Evolutionary conservation across 2,329 filamentous ascomycete genomes (phyloP).

Genomic region (Ascosphaera apis): DNA sequence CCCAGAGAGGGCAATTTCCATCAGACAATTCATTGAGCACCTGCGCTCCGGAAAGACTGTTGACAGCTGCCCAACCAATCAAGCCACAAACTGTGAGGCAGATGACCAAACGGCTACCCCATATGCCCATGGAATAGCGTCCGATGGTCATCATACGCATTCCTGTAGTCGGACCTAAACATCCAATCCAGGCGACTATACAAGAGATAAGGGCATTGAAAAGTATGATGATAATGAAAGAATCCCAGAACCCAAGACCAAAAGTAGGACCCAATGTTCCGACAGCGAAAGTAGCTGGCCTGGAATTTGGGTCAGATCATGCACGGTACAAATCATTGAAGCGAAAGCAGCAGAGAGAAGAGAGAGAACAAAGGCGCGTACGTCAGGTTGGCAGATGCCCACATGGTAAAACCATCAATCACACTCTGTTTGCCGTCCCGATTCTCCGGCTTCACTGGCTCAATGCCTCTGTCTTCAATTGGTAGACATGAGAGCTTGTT

Average conservation of each 20-base stretch:
- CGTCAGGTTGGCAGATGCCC: neutral
- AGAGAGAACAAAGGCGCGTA: neutral
- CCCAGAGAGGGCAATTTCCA: constrained; percentile 40
- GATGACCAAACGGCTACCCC: constrained; percentile 27
- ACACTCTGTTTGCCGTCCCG: constrained; percentile 1
- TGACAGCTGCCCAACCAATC: constrained; percentile 54
- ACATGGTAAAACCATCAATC: neutral
- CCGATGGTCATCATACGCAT: constrained; percentile 59
- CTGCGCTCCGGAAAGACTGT: constrained; percentile 59
- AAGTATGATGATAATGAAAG: constrained; percentile 2
- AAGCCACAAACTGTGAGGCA: constrained; percentile 48
- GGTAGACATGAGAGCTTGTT: no score
- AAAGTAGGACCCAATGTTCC: constrained; percentile 1
- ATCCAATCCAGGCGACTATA: constrained; percentile 18
- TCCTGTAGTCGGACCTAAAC: constrained; percentile 55
- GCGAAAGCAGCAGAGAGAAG: neutral
- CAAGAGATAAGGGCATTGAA: constrained; percentile 1
- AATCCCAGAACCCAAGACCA: constrained; percentile 2
- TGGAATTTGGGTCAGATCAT: constrained; percentile 1
- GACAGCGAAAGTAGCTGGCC: constrained; percentile 1
- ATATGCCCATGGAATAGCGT: constrained; percentile 22
- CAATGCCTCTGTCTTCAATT: constrained; percentile 2
- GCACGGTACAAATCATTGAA: neutral
- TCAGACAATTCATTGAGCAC: constrained; percentile 51
- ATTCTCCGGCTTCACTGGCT: constrained; percentile 1